Evolutionary conservation across 164 flowering plant genomes (phyloP), one percentile per base, ranked within the genome.

Genomic region (Dillenia turbinata): DNA sequence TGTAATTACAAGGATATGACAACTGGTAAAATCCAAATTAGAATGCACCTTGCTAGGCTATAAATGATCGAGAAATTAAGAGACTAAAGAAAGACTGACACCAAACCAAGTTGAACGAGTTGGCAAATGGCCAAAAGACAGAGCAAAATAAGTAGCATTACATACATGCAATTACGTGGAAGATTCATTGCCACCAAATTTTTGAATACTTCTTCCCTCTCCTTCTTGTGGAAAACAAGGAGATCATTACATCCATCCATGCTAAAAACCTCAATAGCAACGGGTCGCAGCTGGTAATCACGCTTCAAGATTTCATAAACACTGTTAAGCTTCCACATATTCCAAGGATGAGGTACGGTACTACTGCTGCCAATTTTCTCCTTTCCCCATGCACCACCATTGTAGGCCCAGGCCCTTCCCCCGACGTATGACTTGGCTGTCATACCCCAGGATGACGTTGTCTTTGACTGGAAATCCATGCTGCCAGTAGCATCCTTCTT

Each of bases 231-330:
- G 79, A 95, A 95, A 63, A 95, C 98, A 65, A 95, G 82, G 59
- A 95, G 97, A 81, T 95, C 99, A 75, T 95, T 95, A 68, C 91
- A 90, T 55, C 99, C 99, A 85, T 95, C 99, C 94, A 92, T 92
- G 78, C 99, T 95, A 70, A 95, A 95, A 61, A 95, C 83, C 81
- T 95, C 99, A 79, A 95, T 70, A 62, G 99, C 98, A 78, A 95
- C 99, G 61, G 98, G 99, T 22, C 99, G 97, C 45, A 95, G 83
- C 81, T 92, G 98, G 79, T 90, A 95, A 79, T 95, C 99, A 77
- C 99, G 98, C 75, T 90, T 92, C 78, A 92, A 66, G 61, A 95
- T 81, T 78, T 92, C 98, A 80, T 88, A 98, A 71, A 95, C 87
- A 75, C 91, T 92, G 64, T 85, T 77, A 69, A 92, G 92, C 79